Base-by-base conservation (phyloP, 2,329 filamentous ascomycete genomes). In the Scedosporium minutisporum region DNA sequence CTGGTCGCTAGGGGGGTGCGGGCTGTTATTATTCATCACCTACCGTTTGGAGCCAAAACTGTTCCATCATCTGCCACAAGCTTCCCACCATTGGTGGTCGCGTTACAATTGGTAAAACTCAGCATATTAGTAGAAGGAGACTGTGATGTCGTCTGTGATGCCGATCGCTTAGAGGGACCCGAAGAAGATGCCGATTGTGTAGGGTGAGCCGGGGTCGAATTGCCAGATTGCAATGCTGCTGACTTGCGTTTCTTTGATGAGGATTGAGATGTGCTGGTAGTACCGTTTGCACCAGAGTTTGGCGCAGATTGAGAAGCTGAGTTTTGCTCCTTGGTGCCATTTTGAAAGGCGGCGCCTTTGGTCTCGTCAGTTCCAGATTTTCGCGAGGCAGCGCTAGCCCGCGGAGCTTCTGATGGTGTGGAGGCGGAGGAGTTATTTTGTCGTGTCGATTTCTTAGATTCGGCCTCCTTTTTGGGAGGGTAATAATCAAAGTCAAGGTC, bases 41-140 rank as follows among this genome's bases (percentile, higher is more conserved):
- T 83, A 97, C 93, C 95, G 78, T 99, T 96, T 67, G 91, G 80
- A 68, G 85, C 83, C 69, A 97, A 80, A 62, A 87, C 82, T 55
- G 91, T 95, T 67, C 95, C 95, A 77, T 97, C 92, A 73, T 99
- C 95, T 65, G 95, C 91, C 68, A 89, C 83, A 72, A 99, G 82
- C 71, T 88, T 87, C 63, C 90, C 90, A 69, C 93, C 82, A 69
- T 89, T 87, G 63, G 93, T 81, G 63, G 81, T 82, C 59, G 83
- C 84, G 63, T 85, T 84, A 70, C 83, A 86, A 65, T 86, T 86
- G 65, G 91, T 87, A 75, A 97, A 97, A 53, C 85, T 91, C 77
- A 97, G 84, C 86, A 97, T 88, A 74, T 96, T 97, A 61, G 90
- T 88, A 70, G 91, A 87, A 66, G 84, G 80, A 29, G 60, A 63